Evolutionary conservation across 305 asterid species (phyloP).

Genomic region (Fraxinus paxiana): DNA sequence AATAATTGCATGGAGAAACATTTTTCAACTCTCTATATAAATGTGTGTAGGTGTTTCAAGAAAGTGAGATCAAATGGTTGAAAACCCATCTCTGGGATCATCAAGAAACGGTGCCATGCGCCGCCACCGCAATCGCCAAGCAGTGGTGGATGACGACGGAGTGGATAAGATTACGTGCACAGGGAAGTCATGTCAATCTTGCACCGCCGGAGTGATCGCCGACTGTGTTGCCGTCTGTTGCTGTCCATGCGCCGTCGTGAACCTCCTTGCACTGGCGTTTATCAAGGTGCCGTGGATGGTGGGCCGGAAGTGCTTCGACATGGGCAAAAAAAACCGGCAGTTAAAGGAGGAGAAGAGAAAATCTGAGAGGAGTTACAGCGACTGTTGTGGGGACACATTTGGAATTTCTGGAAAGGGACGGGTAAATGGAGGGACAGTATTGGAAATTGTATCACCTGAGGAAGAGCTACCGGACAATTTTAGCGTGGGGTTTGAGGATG

Average conservation of each 20-base stretch:
- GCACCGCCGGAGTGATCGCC: slow-evolving; percentile 75
- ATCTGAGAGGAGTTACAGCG: slow-evolving; percentile 14
- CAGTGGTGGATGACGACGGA: slow-evolving; percentile 35
- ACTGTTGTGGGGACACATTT: slow-evolving; percentile 22
- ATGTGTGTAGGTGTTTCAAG: not conserved
- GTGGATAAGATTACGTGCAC: slow-evolving; percentile 46
- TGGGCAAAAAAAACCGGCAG: slow-evolving; percentile 35
- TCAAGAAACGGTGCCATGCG: slow-evolving; percentile 15
- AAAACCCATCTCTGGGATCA: slow-evolving; percentile 21
- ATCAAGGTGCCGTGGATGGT: slow-evolving; percentile 71
- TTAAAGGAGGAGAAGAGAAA: slow-evolving; percentile 32
- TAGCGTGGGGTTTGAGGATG: slow-evolving; percentile 50
- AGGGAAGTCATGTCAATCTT: slow-evolving; percentile 70
- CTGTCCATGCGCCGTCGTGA: slow-evolving; percentile 82
- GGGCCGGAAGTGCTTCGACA: slow-evolving; percentile 48
- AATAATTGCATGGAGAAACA: slow-evolving; percentile 40
- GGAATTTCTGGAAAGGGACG: slow-evolving; percentile 36
- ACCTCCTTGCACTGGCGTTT: slow-evolving; percentile 54
- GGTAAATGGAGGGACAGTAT: slow-evolving; percentile 20
- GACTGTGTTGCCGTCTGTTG: slow-evolving; percentile 89
- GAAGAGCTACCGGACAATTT: slow-evolving; percentile 37
- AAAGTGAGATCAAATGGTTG: slow-evolving; percentile 38
- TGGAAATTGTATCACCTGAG: slow-evolving; percentile 36
- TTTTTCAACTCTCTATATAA: not conserved
- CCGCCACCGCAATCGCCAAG: slow-evolving; percentile 15